These are phyloP conservation scores for Pezicula rhizophila DNA, from an alignment of 2,329 filamentous ascomycete genomes.

Conservation along the genomic window DNA sequence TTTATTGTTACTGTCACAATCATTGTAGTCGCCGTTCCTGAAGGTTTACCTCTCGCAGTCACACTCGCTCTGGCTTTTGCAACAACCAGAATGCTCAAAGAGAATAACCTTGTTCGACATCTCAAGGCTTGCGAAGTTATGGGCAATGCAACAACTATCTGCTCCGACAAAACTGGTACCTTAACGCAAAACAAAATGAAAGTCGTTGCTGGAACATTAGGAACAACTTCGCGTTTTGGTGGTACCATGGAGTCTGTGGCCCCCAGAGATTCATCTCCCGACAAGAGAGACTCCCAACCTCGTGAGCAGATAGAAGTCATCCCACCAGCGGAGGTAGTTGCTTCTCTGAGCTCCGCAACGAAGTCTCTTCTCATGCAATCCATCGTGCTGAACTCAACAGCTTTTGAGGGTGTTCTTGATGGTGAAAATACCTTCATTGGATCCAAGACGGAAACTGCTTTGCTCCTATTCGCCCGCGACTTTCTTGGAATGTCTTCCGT, in stretches of 20 bases:
- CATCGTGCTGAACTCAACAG: conserved; percentile 62
- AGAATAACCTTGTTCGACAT: conserved; percentile 65
- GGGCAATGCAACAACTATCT: conserved; percentile 69
- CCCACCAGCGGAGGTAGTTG: conserved; percentile 23
- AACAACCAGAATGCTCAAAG: conserved; percentile 61
- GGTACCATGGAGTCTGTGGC: conserved; percentile 24
- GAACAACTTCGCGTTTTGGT: conserved; percentile 50
- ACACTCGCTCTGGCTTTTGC: conserved; percentile 63
- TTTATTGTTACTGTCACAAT: conserved; percentile 61
- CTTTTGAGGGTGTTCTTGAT: conserved; percentile 60
- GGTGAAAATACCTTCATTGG: conserved; percentile 59
- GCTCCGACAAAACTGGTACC: conserved; percentile 74
- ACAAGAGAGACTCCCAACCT: conserved; percentile 17
- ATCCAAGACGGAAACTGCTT: conserved; percentile 72
- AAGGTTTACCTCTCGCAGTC: conserved; percentile 61
- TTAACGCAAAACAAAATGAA: conserved; percentile 72
- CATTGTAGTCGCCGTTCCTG: conserved; percentile 63
- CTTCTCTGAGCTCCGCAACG: conserved; percentile 18
- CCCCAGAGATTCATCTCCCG: conserved; percentile 13
- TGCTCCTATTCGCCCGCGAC: conserved; percentile 63
- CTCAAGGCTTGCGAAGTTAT: conserved; percentile 65
- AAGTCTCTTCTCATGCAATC: conserved; percentile 50
- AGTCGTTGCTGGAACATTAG: conserved; percentile 66
- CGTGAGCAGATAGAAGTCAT: conserved; percentile 18
- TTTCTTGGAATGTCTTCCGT: conserved; percentile 59